These are phyloP conservation scores for Backusella luteola DNA, from an alignment of 192 early-diverging fungal species.

Conservation along the genomic window DNA sequence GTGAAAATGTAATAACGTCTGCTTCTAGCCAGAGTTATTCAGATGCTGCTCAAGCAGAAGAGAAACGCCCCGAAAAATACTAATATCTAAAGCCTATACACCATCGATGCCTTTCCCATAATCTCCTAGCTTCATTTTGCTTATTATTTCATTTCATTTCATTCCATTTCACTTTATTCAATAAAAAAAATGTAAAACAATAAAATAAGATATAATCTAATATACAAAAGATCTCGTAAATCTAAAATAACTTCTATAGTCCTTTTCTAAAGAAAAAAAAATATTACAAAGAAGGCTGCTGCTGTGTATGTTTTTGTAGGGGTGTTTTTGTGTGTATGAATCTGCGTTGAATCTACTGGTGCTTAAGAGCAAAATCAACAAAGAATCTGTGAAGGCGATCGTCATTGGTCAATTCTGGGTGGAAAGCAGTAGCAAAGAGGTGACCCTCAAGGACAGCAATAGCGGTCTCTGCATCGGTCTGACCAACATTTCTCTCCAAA, in stretches of 20 bases:
- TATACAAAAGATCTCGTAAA: neutral
- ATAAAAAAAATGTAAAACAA: conserved; percentile 1
- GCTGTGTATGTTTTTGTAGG: neutral
- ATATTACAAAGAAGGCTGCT: neutral
- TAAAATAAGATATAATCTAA: conserved; percentile 10
- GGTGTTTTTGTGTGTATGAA: neutral
- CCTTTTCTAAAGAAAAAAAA: conserved; percentile 2
- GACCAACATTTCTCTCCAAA: conserved; percentile 56
- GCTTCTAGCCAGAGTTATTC: conserved; percentile 23
- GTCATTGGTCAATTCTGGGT: conserved; percentile 94
- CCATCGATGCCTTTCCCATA: neutral
- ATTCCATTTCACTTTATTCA: neutral
- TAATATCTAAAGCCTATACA: neutral
- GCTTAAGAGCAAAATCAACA: conserved; percentile 48
- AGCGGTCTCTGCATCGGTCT: conserved; percentile 57
- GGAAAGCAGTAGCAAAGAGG: conserved; percentile 90
- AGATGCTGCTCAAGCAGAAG: conserved; percentile 11
- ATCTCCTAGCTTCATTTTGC: neutral
- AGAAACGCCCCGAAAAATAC: neutral
- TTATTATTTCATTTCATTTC: neutral
- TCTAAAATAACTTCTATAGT: neutral
- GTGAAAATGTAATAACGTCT: conserved; percentile 11
- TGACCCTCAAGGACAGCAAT: conserved; percentile 91
- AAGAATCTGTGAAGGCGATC: conserved; percentile 88
- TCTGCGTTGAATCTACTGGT: conserved; percentile 10